A percentile compares a stretch with the other conserved stretches of the same genome.
These are phyloP conservation scores for Aethionema arabicum DNA, from an alignment of 345 rosid species.

Conservation along the genomic window DNA sequence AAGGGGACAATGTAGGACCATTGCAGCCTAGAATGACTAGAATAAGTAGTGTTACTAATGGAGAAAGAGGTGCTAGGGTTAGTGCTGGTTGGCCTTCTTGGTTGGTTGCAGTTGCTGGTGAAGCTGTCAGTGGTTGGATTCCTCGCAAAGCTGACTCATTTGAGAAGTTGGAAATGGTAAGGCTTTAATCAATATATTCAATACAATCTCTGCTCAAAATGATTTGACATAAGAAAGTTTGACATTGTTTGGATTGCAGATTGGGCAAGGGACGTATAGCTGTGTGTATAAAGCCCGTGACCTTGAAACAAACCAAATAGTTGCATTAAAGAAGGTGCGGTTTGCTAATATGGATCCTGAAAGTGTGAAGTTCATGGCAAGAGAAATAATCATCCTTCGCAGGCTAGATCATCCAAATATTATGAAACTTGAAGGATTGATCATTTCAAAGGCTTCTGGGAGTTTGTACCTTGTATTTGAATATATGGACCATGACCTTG, in stretches of 20 bases:
- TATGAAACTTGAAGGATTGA: slow-evolving; percentile 68
- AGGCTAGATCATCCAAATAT: slow-evolving; percentile 70
- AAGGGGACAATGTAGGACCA: slow-evolving; percentile 30
- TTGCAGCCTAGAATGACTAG: slow-evolving; percentile 45
- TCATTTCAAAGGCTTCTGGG: slow-evolving; percentile 57
- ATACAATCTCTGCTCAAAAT: slow-evolving; percentile 1
- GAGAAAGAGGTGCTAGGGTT: slow-evolving; percentile 67
- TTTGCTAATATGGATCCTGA: slow-evolving; percentile 74
- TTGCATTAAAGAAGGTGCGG: slow-evolving; percentile 68
- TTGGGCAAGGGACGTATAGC: slow-evolving; percentile 83
- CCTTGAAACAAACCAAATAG: slow-evolving; percentile 58
- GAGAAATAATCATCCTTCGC: slow-evolving; percentile 63
- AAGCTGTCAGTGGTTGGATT: slow-evolving; percentile 90
- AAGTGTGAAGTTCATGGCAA: slow-evolving; percentile 72
- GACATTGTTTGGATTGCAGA: slow-evolving; percentile 38
- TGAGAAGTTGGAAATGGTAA: slow-evolving; percentile 92
- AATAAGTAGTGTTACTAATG: slow-evolving; percentile 48
- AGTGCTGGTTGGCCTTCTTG: slow-evolving; percentile 98
- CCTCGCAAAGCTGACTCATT: slow-evolving; percentile 89
- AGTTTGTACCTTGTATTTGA: slow-evolving; percentile 67
- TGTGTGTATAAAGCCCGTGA: slow-evolving; percentile 75
- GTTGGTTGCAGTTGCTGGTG: slow-evolving; percentile 90
- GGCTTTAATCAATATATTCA: not conserved
- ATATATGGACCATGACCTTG: slow-evolving; percentile 76
- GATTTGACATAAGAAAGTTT: not conserved